Base-by-base conservation (phyloP, 192 early-diverging fungal species). In the Entomortierella beljakovae region DNA sequence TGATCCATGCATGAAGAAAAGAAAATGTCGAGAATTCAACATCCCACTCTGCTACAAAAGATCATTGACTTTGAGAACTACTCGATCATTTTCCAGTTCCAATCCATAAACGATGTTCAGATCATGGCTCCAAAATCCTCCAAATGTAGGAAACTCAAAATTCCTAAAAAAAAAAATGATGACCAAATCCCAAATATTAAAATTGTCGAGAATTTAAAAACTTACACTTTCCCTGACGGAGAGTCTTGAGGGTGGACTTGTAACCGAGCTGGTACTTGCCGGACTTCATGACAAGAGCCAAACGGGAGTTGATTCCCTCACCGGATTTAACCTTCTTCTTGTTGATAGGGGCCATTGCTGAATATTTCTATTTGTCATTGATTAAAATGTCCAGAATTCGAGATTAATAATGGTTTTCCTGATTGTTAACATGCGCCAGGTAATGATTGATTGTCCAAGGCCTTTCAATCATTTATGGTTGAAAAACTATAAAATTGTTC, bases 221-320 rank as follows among this genome's bases (percentile, higher is more conserved):
- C 82, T 73, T 88, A 93, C 91, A 84, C 91, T 98, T 99, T 85
- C 97, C 97, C 70, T 92, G 89, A 76, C 98, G 94, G 71, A 99
- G 89, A 75, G 92, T 91, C 92, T 99, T 98, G 81, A 99, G 90
- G 81, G 97, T 98, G 74, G 94, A 93, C 93, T 99, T 98, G 95
- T 99, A 99, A 56, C 98, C 98, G 67, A 99, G 92, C 61, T 90
- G 87, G 87, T 94, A 94, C 91, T 99, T 99, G 82, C 98, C 98
- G 82, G 92, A 94, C 94, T 99, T 99, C 94, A 96, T 99, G 71
- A 99, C 98, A 81, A 99, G 94, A 67, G 95, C 92, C 79, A 99
- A 92, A 79, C 97, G 92, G 80, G 96, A 91, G 94, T 99, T 99
- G 92, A 99, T 98, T 85, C 92, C 92, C 88, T 99, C 97, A 59